Evolutionary conservation across 768 basidiomycete species (phyloP), one percentile per base, ranked within the genome.

Genomic region (Suillus hirtellus): DNA sequence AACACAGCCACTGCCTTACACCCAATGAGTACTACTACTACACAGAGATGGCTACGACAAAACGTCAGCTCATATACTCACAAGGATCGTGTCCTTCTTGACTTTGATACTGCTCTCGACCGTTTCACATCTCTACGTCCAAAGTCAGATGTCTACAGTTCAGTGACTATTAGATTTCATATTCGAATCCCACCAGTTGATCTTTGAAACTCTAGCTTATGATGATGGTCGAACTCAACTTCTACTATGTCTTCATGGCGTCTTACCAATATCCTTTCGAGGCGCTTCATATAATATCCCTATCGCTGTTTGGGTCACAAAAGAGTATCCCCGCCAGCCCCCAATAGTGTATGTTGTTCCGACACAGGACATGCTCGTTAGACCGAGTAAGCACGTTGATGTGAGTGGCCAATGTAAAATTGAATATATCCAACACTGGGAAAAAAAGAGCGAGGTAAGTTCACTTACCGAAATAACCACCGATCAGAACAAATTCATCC

Each of bases 191-290:
- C 66, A 60, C 54, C 61, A 43, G 46, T 50, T 64, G 40, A 63
- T 59, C 46, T 60, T 67, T 44, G 9, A 40, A 37, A 6, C 42
- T 66, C 14, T 72, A 97, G 94, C 92, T 0, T 95, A 92, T 78
- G 95, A 99, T 75, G 94, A 97, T 67, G 97, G 97, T 54, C 87
- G 96, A 43, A 89, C 93, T 0, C 94, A 96, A 71, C 82, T 98
- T 19, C 84, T 99, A 34, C 87, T 99, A 62, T 95, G 93, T 67
- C 69, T 96, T 3, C 92, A 97, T 71, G 97, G 97, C 11, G 85
- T 98, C 5, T 81, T 99, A 1, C 95, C 95, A 4, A 97, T 99
- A 68, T 76, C 84, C 0, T 96, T 87, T 78, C 84, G 90, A 56
- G 77, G 81, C 1, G 78, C 86, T 1, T 81, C 89, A 2, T 99